These are phyloP conservation scores for Jatropha curcas DNA, from an alignment of 345 rosid species.

Conservation along the genomic window DNA sequence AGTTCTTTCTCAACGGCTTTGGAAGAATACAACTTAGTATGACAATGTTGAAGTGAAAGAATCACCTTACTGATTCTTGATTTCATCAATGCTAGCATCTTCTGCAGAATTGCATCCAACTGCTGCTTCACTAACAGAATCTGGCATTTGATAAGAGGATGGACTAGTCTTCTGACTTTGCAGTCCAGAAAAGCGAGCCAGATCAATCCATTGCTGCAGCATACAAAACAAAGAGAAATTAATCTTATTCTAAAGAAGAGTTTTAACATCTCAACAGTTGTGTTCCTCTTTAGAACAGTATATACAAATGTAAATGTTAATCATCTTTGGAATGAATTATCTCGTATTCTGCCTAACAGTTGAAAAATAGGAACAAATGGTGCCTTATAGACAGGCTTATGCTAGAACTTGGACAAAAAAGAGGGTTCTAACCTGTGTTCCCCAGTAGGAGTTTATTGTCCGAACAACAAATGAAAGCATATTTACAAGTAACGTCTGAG, in stretches of 20 bases:
- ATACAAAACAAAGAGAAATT: slow-evolving; percentile 20
- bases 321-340: too few relatives aligned
- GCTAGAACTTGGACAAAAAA: not conserved
- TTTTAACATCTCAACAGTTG: slow-evolving; percentile 3
- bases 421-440: slow-evolving; percentile 75
- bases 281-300: slow-evolving; percentile 1
- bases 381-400: not conserved
- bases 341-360: too few relatives aligned
- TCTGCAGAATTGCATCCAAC: slow-evolving; percentile 53
- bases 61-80: slow-evolving; percentile 54
- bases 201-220: slow-evolving; percentile 94
- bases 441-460: slow-evolving; percentile 84
- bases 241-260: not conserved
- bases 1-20: not conserved
- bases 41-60: not conserved
- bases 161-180: slow-evolving; percentile 54
- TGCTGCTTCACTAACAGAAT: slow-evolving; percentile 39
- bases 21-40: slow-evolving; percentile 16
- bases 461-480: slow-evolving; percentile 79
- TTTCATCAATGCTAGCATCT: slow-evolving; percentile 60
- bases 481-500: slow-evolving; percentile 76
- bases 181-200: slow-evolving; percentile 79
- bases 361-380: not conserved
- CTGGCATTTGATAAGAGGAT: slow-evolving; percentile 43
- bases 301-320: not conserved